Conservation (phyloP, 2,329 filamentous ascomycete genomes). For the Lecanosticta acicola region DNA sequence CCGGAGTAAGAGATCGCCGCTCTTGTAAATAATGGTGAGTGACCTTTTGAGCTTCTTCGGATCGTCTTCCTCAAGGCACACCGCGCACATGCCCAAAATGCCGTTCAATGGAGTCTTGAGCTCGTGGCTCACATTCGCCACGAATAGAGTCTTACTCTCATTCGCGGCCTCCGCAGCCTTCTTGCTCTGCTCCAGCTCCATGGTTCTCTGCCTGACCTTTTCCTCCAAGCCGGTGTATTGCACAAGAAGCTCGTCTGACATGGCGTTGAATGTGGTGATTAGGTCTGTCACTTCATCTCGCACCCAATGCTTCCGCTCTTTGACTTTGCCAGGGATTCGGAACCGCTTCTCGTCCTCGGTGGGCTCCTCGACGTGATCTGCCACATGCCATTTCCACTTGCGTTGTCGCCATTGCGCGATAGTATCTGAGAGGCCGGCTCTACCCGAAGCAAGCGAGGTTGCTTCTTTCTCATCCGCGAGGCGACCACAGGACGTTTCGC, state of each 20-base stretch:
- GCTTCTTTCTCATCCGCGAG: slow-evolving; percentile 6
- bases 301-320: slow-evolving; percentile 65
- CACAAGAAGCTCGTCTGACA: slow-evolving; percentile 82
- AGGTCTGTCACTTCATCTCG: slow-evolving; percentile 82
- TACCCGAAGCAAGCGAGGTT: not conserved
- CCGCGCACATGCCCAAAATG: slow-evolving; percentile 87
- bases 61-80: slow-evolving; percentile 88
- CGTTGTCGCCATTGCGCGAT: slow-evolving; percentile 29
- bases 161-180: slow-evolving; percentile 91
- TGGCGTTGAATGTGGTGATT: slow-evolving; percentile 81
- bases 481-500: slow-evolving; percentile 30
- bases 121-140: slow-evolving; percentile 50
- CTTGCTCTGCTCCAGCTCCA: slow-evolving; percentile 81
- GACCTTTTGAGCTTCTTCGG: slow-evolving; percentile 71
- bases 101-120: slow-evolving; percentile 93
- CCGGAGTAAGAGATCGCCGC: slow-evolving; percentile 75
- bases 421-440: slow-evolving; percentile 32
- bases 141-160: slow-evolving; percentile 63
- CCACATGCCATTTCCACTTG: slow-evolving; percentile 5
- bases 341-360: slow-evolving; percentile 51
- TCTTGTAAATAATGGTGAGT: slow-evolving; percentile 83
- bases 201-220: slow-evolving; percentile 75
- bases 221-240: slow-evolving; percentile 82
- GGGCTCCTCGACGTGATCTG: slow-evolving; percentile 19
- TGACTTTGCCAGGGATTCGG: slow-evolving; percentile 79